Conservation (phyloP, 208 protist species). For the Trypanosoma caninum region DNA sequence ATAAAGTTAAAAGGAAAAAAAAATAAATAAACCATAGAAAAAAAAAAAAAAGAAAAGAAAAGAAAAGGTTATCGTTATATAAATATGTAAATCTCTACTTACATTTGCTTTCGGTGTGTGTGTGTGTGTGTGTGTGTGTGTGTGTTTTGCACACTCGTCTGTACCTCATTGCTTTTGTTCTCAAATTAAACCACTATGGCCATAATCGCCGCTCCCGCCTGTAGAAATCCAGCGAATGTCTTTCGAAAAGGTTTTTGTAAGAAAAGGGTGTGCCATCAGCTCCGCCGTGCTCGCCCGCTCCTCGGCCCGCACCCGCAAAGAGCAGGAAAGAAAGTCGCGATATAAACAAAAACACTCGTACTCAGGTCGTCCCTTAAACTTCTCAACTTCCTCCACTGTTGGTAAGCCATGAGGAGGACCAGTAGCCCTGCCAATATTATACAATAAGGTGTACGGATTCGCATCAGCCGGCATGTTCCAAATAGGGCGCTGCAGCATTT, state of each 20-base stretch:
- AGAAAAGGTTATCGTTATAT: slow-evolving; percentile 15
- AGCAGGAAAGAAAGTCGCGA: slow-evolving; percentile 50
- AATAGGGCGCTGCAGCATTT: slow-evolving; percentile 65
- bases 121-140: slow-evolving; percentile 17
- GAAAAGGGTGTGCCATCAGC: slow-evolving; percentile 54
- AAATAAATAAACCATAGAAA: slow-evolving; percentile 7
- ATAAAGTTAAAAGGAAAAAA: not conserved
- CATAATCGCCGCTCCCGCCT: not conserved
- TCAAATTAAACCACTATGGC: too few species aligned
- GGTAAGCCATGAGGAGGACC: slow-evolving; percentile 50
- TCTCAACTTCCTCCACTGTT: slow-evolving; percentile 35
- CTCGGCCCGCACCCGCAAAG: slow-evolving; percentile 39
- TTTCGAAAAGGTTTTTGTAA: slow-evolving; percentile 34
- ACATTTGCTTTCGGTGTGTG: not conserved
- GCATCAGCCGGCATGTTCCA: slow-evolving; percentile 29
- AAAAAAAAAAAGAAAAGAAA: slow-evolving; percentile 13
- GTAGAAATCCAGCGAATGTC: slow-evolving; percentile 46
- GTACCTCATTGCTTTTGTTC: not conserved
- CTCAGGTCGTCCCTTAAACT: slow-evolving; percentile 22
- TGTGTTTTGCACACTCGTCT: not conserved
- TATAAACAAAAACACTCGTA: slow-evolving; percentile 37
- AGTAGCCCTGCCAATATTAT: slow-evolving; percentile 36
- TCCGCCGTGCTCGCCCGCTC: slow-evolving; percentile 43
- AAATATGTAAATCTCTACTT: not conserved
- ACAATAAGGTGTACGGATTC: slow-evolving; percentile 54